Base-by-base conservation (phyloP, 225 moss, liverwort and hornwort species). In the Sphagnum tenellum region DNA sequence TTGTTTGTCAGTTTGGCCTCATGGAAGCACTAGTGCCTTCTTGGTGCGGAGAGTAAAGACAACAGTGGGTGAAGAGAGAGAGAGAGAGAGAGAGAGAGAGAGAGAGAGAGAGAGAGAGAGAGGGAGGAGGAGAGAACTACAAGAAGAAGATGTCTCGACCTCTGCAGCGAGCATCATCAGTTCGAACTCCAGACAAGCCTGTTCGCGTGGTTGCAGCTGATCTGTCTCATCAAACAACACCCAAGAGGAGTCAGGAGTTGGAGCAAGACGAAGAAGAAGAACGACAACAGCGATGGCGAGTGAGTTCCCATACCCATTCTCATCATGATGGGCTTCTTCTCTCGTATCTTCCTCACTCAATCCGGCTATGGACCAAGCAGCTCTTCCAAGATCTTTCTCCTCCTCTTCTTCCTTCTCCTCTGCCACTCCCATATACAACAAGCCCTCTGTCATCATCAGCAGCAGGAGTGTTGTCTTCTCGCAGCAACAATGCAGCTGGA, bases 81-180 rank as follows among this genome's bases (percentile, higher is more conserved):
- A 29, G 29, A 29, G 29, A 29, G 29, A 29, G 29, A 29, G 29
- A 29, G 1, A 1, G 29, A 29, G 29, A 1, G 1, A 1, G 29
- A 29, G 29, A 29, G 29, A 29, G 29, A 29, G 29, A 29, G 29
- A 29, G 29, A 29, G 29, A 29, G 1, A 1, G 29, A 29, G 29
- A 1, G 1, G 29, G 29, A 29, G 29, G 29, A 29, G 29, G 29
- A 29, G 29, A 29, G 29, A 29, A 29, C 29, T 29, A 29, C 29
- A 72, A 77, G 71, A 71, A 77, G 64, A 80, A 74, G 61, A 81
- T 81, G 81, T 77, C 81, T 44, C 73, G 77, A 77, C 73, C 81
- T 49, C 74, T 68, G 55, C 72, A 77, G 48, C 70, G 81, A 66
- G 77, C 77, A 50, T 73, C 73, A 60, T 74, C 81, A 29, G 59